Evolutionary conservation across 202 grass and related monocot species (phyloP), one percentile per base, ranked within the genome.

Genomic region (Setaria italica): DNA sequence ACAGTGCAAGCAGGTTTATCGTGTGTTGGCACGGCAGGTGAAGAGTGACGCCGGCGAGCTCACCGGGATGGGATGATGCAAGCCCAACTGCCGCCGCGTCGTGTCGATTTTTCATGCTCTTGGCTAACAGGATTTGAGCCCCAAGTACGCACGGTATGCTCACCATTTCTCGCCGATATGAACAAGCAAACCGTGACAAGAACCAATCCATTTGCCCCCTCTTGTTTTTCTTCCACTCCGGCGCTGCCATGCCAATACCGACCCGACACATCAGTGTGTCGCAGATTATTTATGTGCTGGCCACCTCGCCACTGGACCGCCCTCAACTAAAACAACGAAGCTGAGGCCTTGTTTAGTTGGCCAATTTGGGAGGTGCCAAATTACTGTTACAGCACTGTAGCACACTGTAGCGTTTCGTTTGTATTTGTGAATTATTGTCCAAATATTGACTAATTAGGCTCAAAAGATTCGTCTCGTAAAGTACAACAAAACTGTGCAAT

Each of bases 81-180:
- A 74, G 53, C 25, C 42, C 84, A 90, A 90, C 88, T 75, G 80
- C 88, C 80, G 35, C 80, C 1, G 49, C 49, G 33, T 19, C 30
- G 32, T 34, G 72, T 74, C 48, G 30, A 49, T 55, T 11, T 55
- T 37, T 37, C 49, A 41, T 6, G 39, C 39, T 41, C 6, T 41
- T 41, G 5, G 39, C 4, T 41, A 41, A 41, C 39, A 47, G 17
- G 53, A 56, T 20, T 20, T 7, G 53, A 19, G 51, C 12, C 13
- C 46, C 49, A 50, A 50, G 49, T 3, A 51, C 49, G 49, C 13
- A 15, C 1, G 1, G 14, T 15, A 54, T 54, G 5, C 4, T 54
- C 15, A 10, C 6, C 43, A 0, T 46, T 43, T 43, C 9, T 9
- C 9, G 8, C 43, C 43, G 1, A 10, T 46, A 46, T 7, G 25